These are phyloP conservation scores for Citrus inodora DNA, from an alignment of 345 rosid species.

Conservation along the genomic window DNA sequence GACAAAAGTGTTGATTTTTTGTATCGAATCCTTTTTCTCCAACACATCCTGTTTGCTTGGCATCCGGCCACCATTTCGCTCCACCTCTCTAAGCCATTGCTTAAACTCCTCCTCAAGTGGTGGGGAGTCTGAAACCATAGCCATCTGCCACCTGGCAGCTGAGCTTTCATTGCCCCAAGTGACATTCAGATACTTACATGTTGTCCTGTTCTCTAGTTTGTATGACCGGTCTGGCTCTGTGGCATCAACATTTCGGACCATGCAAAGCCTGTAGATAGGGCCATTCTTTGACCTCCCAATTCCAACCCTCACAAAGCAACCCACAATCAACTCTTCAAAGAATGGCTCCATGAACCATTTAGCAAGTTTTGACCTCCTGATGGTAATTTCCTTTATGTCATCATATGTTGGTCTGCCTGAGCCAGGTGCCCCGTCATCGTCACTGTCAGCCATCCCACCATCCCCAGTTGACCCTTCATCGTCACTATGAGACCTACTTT, in stretches of 20 bases:
- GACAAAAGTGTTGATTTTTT: slow-evolving; percentile 64
- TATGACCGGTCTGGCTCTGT: slow-evolving; percentile 73
- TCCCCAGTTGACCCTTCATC: slow-evolving; percentile 85
- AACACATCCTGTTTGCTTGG: slow-evolving; percentile 75
- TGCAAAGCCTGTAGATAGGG: slow-evolving; percentile 81
- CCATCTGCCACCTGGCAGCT: slow-evolving; percentile 99
- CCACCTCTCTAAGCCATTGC: slow-evolving; percentile 88
- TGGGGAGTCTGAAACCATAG: slow-evolving; percentile 90
- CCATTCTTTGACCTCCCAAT: slow-evolving; percentile 79
- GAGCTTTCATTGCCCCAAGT: slow-evolving; percentile 88
- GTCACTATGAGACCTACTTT: slow-evolving; percentile 79
- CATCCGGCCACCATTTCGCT: slow-evolving; percentile 76
- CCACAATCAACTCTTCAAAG: slow-evolving; percentile 93
- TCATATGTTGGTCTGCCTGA: slow-evolving; percentile 64
- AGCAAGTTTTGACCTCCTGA: slow-evolving; percentile 84
- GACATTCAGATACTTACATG: slow-evolving; percentile 81
- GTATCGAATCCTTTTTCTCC: slow-evolving; percentile 84
- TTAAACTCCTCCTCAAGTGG: slow-evolving; percentile 89
- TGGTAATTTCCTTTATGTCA: slow-evolving; percentile 80
- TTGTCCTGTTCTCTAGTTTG: slow-evolving; percentile 81
- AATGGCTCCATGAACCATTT: slow-evolving; percentile 99
- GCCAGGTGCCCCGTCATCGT: slow-evolving; percentile 69
- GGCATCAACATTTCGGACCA: slow-evolving; percentile 90
- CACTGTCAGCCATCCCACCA: slow-evolving; percentile 88
- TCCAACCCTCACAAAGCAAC: slow-evolving; percentile 95